Percentiles rank a stretch among this genome's conserved stretches.
These are phyloP conservation scores for Russula emetica DNA, from an alignment of 768 basidiomycete species.

Conservation along the genomic window DNA sequence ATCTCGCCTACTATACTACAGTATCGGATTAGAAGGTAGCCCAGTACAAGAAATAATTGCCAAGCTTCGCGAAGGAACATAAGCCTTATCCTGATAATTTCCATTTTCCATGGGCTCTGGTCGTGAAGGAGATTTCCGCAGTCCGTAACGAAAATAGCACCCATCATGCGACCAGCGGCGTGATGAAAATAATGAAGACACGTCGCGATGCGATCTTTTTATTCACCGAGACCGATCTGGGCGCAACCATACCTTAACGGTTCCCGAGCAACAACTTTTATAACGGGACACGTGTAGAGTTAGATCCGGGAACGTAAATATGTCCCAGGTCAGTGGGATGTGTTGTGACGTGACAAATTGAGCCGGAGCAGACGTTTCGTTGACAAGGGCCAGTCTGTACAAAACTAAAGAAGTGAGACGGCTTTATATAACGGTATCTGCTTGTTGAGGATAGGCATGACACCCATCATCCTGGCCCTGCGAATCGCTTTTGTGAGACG, in stretches of 20 bases:
- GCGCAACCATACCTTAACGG: conserved; percentile 3
- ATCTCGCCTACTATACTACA: too few relatives aligned
- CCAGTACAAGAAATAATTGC: too few relatives aligned
- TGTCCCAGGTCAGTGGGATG: conserved; percentile 12
- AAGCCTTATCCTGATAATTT: background rate
- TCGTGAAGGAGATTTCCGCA: background rate
- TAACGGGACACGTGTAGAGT: conserved; percentile 11
- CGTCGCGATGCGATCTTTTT: conserved; percentile 12
- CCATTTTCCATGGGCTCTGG: background rate
- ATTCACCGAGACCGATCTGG: conserved; percentile 11
- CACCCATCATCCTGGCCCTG: conserved; percentile 87
- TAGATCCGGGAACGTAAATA: background rate
- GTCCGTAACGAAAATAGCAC: conserved; percentile 5
- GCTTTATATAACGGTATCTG: conserved; percentile 9
- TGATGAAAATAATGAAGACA: conserved; percentile 3
- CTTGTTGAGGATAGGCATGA: conserved; percentile 50
- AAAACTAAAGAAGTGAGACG: background rate
- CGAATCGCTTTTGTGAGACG: conserved; percentile 79
- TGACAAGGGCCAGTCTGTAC: background rate
- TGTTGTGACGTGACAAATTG: conserved; percentile 7
- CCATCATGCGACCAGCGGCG: conserved; percentile 18
- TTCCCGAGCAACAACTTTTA: conserved; percentile 15
- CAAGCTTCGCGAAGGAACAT: background rate
- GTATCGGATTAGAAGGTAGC: too few relatives aligned
- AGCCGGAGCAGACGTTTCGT: background rate